phyloP scores from a whole-genome alignment of 768 basidiomycete species.

The Tubosaeta sp. region DNA sequence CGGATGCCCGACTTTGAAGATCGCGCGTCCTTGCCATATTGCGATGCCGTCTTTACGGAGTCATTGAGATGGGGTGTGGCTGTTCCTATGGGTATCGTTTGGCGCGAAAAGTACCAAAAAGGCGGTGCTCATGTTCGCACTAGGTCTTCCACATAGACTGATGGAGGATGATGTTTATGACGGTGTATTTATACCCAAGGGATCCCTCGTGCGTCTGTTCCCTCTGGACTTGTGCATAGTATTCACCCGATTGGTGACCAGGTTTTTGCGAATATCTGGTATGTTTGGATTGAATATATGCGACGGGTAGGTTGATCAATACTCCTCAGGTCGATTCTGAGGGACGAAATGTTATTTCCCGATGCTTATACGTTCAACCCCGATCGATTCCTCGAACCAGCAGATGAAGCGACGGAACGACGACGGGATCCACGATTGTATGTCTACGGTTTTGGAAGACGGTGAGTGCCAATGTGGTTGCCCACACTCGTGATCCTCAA shows the following conservation, averaged over 20 bases:
- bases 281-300: slow-evolving; percentile 6
- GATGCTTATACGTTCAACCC: slow-evolving; percentile 50
- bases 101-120: background rate
- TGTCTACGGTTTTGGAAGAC: slow-evolving; percentile 48
- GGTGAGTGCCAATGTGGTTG: slow-evolving; percentile 15
- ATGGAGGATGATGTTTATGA: slow-evolving; percentile 64
- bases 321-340: slow-evolving; percentile 39
- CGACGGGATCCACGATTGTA: slow-evolving; percentile 42
- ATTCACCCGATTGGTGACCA: slow-evolving; percentile 11
- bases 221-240: background rate
- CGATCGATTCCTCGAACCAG: slow-evolving; percentile 42
- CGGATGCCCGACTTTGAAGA: slow-evolving; percentile 61
- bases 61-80: slow-evolving; percentile 51
- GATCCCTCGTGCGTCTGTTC: slow-evolving; percentile 43
- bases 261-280: slow-evolving; percentile 65
- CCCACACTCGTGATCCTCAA: background rate
- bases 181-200: slow-evolving; percentile 57
- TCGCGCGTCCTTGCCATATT: slow-evolving; percentile 51
- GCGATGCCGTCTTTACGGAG: slow-evolving; percentile 55
- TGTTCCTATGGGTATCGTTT: slow-evolving; percentile 51
- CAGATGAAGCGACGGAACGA: slow-evolving; percentile 18
- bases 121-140: background rate
- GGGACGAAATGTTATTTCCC: slow-evolving; percentile 47
- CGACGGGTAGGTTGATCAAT: background rate
- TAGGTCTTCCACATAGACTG: slow-evolving; percentile 61